Evolutionary conservation across 371 early-diverging fungal genomes (phyloP).

Genomic region (Circinella minor): DNA sequence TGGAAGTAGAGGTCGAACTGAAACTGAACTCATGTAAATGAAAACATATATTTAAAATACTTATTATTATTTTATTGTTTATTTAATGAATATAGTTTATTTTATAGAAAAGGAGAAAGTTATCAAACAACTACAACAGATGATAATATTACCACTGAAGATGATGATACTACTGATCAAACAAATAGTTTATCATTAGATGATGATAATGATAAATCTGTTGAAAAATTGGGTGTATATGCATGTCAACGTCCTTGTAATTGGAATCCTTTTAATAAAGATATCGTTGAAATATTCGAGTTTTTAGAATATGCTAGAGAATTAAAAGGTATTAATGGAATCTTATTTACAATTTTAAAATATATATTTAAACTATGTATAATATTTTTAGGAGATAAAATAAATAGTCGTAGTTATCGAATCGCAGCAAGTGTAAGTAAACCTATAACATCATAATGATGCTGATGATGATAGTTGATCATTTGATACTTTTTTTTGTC

Average conservation of each 20-base stretch:
- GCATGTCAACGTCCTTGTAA: conserved; percentile 22
- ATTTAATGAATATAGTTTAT: neutral
- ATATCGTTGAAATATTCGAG: conserved; percentile 21
- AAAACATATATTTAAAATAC: too few relatives aligned
- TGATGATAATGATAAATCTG: conserved; percentile 6
- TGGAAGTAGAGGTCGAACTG: neutral
- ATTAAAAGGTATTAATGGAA: conserved; percentile 14
- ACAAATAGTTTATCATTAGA: neutral
- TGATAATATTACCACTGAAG: neutral
- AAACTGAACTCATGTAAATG: neutral
- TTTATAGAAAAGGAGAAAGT: conserved; percentile 17
- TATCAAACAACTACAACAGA: conserved; percentile 16
- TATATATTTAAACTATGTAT: neutral
- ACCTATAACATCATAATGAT: too few relatives aligned
- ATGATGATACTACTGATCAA: neutral
- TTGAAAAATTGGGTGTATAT: conserved; percentile 6
- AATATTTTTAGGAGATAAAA: conserved; percentile 15
- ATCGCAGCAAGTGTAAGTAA: conserved; percentile 23
- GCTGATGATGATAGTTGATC: too few relatives aligned
- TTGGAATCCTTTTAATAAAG: conserved; percentile 17
- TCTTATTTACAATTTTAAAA: neutral
- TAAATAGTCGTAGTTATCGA: conserved; percentile 23
- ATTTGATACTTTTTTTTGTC: too few relatives aligned
- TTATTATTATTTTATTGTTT: neutral
- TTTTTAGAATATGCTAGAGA: conserved; percentile 27